These are phyloP conservation scores for Fragaria vesca DNA, from an alignment of 306 rosid genomes.

Conservation along the genomic window DNA sequence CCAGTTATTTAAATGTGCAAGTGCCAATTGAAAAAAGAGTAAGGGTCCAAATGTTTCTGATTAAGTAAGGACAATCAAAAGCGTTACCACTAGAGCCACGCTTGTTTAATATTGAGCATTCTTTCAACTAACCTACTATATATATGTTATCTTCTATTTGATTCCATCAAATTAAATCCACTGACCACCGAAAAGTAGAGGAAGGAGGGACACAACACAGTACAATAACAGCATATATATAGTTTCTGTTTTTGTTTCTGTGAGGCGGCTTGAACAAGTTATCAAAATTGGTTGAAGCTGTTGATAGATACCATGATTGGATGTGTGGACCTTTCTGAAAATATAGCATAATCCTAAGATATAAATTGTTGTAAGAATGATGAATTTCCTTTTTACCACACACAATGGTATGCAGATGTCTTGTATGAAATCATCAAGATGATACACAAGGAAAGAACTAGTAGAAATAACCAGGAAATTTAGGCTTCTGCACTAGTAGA, in stretches of 20 bases:
- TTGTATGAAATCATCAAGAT: neutral
- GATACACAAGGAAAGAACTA: neutral
- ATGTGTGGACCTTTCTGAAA: constrained; percentile 17
- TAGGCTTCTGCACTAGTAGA: neutral
- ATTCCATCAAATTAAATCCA: constrained; percentile 9
- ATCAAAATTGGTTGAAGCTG: neutral
- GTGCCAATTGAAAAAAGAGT: neutral
- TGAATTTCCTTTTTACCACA: neutral
- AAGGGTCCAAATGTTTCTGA: neutral
- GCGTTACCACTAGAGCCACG: constrained; percentile 4
- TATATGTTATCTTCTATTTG: constrained; percentile 6
- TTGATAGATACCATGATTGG: constrained; percentile 11
- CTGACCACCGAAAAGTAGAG: constrained; percentile 7
- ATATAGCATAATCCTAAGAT: neutral
- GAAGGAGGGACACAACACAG: neutral
- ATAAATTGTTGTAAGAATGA: neutral
- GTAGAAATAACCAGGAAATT: neutral
- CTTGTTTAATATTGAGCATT: neutral
- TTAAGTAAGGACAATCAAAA: neutral
- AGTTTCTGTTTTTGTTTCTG: neutral
- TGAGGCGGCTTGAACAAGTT: neutral
- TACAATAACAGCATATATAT: neutral
- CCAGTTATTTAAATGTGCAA: neutral
- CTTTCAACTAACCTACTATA: neutral
- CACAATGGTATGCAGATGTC: neutral